Conservation (phyloP, 805 yeast species). For the Kuraishia floccosa region DNA sequence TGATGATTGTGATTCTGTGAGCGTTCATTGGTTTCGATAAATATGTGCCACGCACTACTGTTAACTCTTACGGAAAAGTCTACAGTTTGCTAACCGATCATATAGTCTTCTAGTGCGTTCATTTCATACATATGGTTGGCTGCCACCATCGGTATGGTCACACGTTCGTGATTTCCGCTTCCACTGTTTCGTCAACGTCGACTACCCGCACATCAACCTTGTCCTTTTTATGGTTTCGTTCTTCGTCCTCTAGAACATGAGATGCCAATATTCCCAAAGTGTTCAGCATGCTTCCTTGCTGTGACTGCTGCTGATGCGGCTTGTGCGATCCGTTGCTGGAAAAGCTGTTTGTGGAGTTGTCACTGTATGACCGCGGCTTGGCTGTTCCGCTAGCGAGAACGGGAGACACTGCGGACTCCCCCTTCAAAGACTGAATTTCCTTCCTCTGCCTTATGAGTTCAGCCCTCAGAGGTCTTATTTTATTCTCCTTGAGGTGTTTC, state of each 20-base stretch:
- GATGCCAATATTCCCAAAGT: slow-evolving; percentile 22
- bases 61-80: neutral
- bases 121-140: too few species aligned
- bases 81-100: neutral
- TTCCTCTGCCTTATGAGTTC: slow-evolving; percentile 16
- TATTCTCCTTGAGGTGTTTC: slow-evolving; percentile 16
- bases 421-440: slow-evolving; percentile 10
- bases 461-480: slow-evolving; percentile 12
- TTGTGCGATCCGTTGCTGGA: too few species aligned
- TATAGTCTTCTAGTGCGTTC: neutral
- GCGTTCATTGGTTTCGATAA: neutral
- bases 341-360: too few species aligned
- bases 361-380: too few species aligned
- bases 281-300: slow-evolving; percentile 24
- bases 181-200: too few species aligned
- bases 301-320: too few species aligned
- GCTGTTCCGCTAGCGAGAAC: too few species aligned
- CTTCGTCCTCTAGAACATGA: slow-evolving; percentile 20
- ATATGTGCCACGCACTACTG: neutral
- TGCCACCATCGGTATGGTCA: too few species aligned
- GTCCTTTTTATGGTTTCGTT: too few species aligned
- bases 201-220: too few species aligned
- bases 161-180: too few species aligned
- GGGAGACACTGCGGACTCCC: too few species aligned
- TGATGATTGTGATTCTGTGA: neutral